Evolutionary conservation across 805 yeast genomes (phyloP), one percentile per base, ranked within the genome.

Genomic region (Candida anglica): DNA sequence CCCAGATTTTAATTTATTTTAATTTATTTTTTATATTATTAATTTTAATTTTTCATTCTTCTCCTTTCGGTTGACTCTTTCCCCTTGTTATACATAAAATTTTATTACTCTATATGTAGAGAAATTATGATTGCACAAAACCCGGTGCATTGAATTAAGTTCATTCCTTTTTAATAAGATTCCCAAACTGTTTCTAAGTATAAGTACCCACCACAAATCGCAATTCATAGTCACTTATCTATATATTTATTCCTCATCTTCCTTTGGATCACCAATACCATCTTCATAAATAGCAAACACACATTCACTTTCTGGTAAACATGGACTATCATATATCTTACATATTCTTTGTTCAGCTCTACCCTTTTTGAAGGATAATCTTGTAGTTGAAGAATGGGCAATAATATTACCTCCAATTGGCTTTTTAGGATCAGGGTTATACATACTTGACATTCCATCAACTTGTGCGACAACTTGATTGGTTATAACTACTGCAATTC

Each of bases 401-500:
- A 93, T 82, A 48, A 93, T 93, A 53, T 93, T 91, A 49, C 98
- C 98, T 41, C 98, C 98, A 46, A 93, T 91, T 13, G 98, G 98
- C 58, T 93, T 93, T 59, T 93, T 93, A 11, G 98, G 97, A 58
- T 93, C 98, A 1, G 96, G 95, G 48, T 89, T 88, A 58, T 80
- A 89, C 66, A 78, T 65, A 18, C 77, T 71, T 27, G 78, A 78
- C 51, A 94, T 94, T 1, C 91, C 93, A 53, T 93, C 98, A 14
- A 93, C 98, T 60, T 89, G 97, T 3, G 98, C 97, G 5, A 87
- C 96, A 15, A 93, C 98, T 60, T 93, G 98, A 62, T 93, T 93
- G 27, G 72, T 66, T 29, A 93, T 87, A 5, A 93, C 88, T 7
- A 91, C 96, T 0, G 98, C 98, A 37, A 93, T 87, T 29, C 98